Percentiles rank a stretch among this genome's conserved stretches.
These are phyloP conservation scores for Cystobasidium ongulense DNA, from an alignment of 768 basidiomycete species.

Conservation along the genomic window DNA sequence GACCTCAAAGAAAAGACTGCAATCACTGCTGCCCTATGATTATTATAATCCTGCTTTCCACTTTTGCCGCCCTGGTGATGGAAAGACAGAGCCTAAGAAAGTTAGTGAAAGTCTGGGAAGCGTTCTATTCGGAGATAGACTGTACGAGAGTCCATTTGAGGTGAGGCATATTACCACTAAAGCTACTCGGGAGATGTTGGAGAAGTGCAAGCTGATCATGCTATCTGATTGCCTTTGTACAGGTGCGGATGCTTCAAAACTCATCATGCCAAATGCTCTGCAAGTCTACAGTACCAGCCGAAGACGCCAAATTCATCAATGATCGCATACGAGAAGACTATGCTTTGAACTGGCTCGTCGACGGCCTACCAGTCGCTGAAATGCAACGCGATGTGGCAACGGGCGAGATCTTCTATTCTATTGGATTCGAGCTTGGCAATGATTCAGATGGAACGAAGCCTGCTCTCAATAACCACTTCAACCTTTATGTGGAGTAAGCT, in stretches of 20 bases:
- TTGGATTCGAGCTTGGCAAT: slow-evolving; percentile 71
- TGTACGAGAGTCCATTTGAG: slow-evolving; percentile 81
- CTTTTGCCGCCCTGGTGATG: slow-evolving; percentile 73
- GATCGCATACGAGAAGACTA: slow-evolving; percentile 86
- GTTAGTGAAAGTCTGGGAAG: slow-evolving; percentile 62
- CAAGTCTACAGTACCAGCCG: slow-evolving; percentile 53
- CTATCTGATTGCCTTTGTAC: not conserved
- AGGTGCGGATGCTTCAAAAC: slow-evolving; percentile 75
- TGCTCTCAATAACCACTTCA: slow-evolving; percentile 84
- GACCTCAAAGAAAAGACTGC: not conserved
- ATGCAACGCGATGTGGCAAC: slow-evolving; percentile 74
- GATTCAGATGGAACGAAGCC: slow-evolving; percentile 45
- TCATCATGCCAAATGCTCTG: slow-evolving; percentile 72
- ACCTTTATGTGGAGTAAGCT: slow-evolving; percentile 49
- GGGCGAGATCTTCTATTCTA: slow-evolving; percentile 72
- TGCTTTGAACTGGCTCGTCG: slow-evolving; percentile 86
- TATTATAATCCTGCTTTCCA: slow-evolving; percentile 80
- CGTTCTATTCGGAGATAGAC: slow-evolving; percentile 92
- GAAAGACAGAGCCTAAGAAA: slow-evolving; percentile 45
- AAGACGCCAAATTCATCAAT: slow-evolving; percentile 82
- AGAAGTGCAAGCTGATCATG: not conserved
- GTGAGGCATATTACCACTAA: slow-evolving; percentile 54
- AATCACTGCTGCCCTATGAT: slow-evolving; percentile 51
- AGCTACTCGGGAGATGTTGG: not conserved
- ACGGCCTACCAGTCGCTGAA: slow-evolving; percentile 87